Evolutionary conservation across 169 alveolate species (phyloP), one percentile per base, ranked within the genome.

Genomic region (Babesia bovis): DNA sequence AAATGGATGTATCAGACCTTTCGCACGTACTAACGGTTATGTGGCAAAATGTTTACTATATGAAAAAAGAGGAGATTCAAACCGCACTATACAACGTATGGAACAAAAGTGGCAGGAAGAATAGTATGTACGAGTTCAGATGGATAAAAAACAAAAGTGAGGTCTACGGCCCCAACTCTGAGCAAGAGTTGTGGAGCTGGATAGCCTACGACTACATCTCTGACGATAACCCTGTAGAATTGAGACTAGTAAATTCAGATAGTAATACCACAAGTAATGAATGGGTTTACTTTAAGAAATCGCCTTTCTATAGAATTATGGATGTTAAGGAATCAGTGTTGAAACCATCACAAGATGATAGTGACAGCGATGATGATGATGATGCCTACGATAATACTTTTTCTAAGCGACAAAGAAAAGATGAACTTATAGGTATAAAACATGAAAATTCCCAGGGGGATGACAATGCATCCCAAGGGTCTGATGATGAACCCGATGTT

Each of bases 11-110:
- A 10, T 77, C 85, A 6, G 85, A 77, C 35, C 41, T 77, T 17
- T 52, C 85, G n/a, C 85, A 77, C 36, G 79, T 61, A 30, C 82
- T 77, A 9, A 77, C 81, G 13, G 58, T 77, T 17, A 77, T 42
- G 13, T 77, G 85, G 85, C 72, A 67, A 33, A 77, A 77, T 36
- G 85, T 77, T 25, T 77, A 77, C 52, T 77, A 61, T 58, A 77
- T 77, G 85, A 66, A 79, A 10, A 77, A 61, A 47, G 85, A 77
- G 21, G 85, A 77, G 21, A 77, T 77, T 26, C 41, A 26, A 4
- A 66, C 57, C 25, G 30, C 85, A 32, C 68, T 77, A 36, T 51
- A 36, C 32, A 47, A 19, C 25, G 70, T 60, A 73, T 17, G 59
- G 30, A 33, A 44, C 10, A 30, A n/a, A 26, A 32, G 74, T 55